These are phyloP conservation scores for Decorospora gaudefroyi DNA, from an alignment of 2,329 filamentous ascomycete species.

Conservation along the genomic window DNA sequence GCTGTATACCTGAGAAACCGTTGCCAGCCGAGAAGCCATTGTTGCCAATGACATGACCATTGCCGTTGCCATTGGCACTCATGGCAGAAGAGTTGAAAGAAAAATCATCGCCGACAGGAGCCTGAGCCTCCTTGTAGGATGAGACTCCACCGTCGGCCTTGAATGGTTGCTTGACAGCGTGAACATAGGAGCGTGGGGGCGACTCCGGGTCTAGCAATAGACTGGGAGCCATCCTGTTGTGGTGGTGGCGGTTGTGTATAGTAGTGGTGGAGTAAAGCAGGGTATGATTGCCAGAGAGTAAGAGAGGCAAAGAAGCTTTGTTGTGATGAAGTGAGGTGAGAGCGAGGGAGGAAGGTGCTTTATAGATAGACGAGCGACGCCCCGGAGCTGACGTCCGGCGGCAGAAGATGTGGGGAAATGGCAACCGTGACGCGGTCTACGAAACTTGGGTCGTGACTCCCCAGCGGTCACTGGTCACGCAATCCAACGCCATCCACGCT, in stretches of 20 bases:
- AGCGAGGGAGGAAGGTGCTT: constrained; percentile 16
- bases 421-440: constrained; percentile 10
- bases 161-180: constrained; percentile 23
- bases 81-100: constrained; percentile 22
- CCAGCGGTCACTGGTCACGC: constrained; percentile 18
- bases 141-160: constrained; percentile 24
- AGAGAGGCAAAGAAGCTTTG: background rate
- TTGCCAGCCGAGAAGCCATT: constrained; percentile 19
- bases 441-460: constrained; percentile 12
- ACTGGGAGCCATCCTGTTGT: constrained; percentile 38
- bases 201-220: constrained; percentile 35
- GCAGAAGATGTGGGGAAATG: constrained; percentile 29
- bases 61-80: constrained; percentile 17
- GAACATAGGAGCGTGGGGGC: constrained; percentile 19
- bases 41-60: constrained; percentile 16
- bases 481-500: constrained; percentile 16
- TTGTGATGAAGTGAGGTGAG: constrained; percentile 4
- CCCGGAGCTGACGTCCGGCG: constrained; percentile 12
- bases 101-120: constrained; percentile 21
- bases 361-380: constrained; percentile 20
- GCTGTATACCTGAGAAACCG: constrained; percentile 16
- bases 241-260: background rate
- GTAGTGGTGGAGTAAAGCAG: background rate
- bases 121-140: constrained; percentile 31
- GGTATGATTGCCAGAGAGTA: background rate